Evolutionary conservation across 2,329 filamentous ascomycete genomes (phyloP), one percentile per base, ranked within the genome.

Genomic region (Aspergillus sp.): DNA sequence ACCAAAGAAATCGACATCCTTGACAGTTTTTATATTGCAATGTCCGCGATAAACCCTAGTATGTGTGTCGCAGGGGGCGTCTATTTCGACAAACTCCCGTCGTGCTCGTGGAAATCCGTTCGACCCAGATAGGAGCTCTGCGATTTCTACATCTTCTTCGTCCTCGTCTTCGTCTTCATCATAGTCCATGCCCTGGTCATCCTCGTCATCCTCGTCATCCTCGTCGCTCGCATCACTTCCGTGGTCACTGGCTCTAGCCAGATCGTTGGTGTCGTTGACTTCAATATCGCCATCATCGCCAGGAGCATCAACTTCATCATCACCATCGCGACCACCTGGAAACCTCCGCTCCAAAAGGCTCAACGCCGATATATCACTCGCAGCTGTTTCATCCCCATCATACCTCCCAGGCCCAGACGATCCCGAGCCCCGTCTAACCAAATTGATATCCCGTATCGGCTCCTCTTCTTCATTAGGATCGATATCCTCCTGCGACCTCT

Each of bases 1-100:
- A 0, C 83, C 83, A 52, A 82, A 85, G 65, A 79, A 86, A 51
- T 85, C 85, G 50, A 85, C 80, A 57, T 86, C 83, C 57, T 86
- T 86, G 55, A 85, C 81, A 1, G 81, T 85, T 53, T 80, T 76
- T 45, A 83, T 74, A 54, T 85, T 85, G 67, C 82, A 85, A 61
- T 85, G 83, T 2, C 83, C 83, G 3, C 72, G 70, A 59, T 84
- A 86, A 17, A 74, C 64, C 35, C 76, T 76, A 2, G 76, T 81
- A 53, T 83, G 78, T 2, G 77, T 68, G 15, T 70, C 73, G 56
- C 79, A 82, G 12, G 79, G 77, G 5, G 80, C 73, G 45, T 80
- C 63, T 0, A 65, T 58, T 51, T 83, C 79, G 13, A 84, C 77
- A 15, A 72, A 69, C 44, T 75, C 70, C 45, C 77, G 72, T 22